Percentiles rank a stretch among this genome's conserved stretches.
phyloP scores from a whole-genome alignment of 2,329 filamentous ascomycete genomes.

The Orbilia brochopaga region DNA sequence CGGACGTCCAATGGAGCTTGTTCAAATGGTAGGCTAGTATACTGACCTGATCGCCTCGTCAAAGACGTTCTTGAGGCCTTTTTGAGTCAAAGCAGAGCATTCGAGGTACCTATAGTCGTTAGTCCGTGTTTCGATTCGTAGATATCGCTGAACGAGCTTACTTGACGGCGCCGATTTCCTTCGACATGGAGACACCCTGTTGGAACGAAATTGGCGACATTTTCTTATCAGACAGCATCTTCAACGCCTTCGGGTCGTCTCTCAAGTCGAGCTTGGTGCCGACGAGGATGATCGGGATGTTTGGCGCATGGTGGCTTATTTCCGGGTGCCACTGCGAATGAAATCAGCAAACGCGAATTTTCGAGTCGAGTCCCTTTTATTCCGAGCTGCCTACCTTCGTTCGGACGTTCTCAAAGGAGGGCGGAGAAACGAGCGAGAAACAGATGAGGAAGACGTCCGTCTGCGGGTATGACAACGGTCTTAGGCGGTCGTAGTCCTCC shows the following conservation, averaged over 20 bases:
- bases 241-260: constrained; percentile 94
- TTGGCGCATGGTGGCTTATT: constrained; percentile 98
- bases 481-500: constrained; percentile 99
- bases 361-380: constrained; percentile 4
- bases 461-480: constrained; percentile 97
- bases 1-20: too few species aligned
- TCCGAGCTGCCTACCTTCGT: constrained; percentile 78
- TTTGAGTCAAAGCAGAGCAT: constrained; percentile 94
- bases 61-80: constrained; percentile 97
- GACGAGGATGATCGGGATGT: constrained; percentile 97
- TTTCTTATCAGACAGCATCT: constrained; percentile 76
- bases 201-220: constrained; percentile 98
- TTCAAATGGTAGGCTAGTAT: neutral
- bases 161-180: constrained; percentile 94
- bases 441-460: constrained; percentile 99
- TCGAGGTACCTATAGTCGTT: constrained; percentile 68
- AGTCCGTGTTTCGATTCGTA: constrained; percentile 6
- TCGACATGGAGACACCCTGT: constrained; percentile 83
- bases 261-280: constrained; percentile 99
- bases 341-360: constrained; percentile 58
- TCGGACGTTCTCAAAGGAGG: constrained; percentile 99
- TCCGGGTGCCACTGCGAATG: constrained; percentile 99
- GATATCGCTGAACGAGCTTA: constrained; percentile 58
- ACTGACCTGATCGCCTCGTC: constrained; percentile 95
- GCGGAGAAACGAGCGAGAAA: constrained; percentile 97